Base-by-base conservation (phyloP, 257 asterid species). In the Nicotiana undulata region DNA sequence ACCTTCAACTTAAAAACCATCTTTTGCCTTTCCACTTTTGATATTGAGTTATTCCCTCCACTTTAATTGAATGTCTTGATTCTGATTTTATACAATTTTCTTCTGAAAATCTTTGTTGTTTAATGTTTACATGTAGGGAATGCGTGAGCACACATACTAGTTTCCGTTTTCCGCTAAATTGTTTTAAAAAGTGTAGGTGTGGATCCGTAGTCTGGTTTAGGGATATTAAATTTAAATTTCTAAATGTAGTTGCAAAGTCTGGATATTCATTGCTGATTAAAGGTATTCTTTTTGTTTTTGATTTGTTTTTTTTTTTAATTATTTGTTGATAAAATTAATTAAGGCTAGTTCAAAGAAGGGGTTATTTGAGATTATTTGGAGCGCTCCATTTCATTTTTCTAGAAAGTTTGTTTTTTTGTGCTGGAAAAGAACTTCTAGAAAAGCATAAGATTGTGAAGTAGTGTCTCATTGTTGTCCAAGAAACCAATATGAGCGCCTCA, bases 221-320 rank as follows among this genome's bases (percentile, higher is more conserved):
- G 77, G 20, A 44, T 70, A 40, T 70, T 70, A 70, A 70, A 44
- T 70, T 70, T 70, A 70, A 70, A 44, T 70, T 70, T 70, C 58
- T 70, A 22, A 70, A 37, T 68, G 11, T 40, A 68, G 32, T 13
- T 68, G 55, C 56, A 20, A 20, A 11, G 31, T 37, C 29, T 68
- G 20, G 76, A 40, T 40, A 24, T 37, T 68, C 29, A 22, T 68
- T 68, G 53, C 13, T 20, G 32, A 40, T 68, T 68, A 68, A 68
- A 68, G 76, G 11, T 70, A 49, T 44, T 70, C 77, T 44, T 70
- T 67, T 67, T n/a, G 55, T 34, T n/a, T 67, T 67, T 67, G 76
- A 34, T 67, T 15, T 37, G 16, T 4, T 61, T 61, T 12, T 61
- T 61, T 24, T 1, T 60, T 60, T 61, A 40, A 6, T 15, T n/a